A percentile compares a stretch with the other conserved stretches of the same genome.
Conservation (phyloP, 2,329 filamentous ascomycete genomes). For the Magnaporthales sp. region DNA sequence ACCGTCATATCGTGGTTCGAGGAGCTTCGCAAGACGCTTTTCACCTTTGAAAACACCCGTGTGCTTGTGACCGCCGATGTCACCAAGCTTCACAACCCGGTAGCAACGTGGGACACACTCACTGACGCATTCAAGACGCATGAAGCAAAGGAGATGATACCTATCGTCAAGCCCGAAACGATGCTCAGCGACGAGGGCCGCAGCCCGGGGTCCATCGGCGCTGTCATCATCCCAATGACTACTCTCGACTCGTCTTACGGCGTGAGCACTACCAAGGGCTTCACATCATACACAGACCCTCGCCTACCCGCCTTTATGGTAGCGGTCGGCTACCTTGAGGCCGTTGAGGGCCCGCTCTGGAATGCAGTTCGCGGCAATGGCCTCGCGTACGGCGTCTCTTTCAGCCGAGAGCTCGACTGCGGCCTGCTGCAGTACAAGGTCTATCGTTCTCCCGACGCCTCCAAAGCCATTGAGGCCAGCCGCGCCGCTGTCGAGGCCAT, state of each 20-base stretch:
- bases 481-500: conserved; percentile 68
- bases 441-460: conserved; percentile 83
- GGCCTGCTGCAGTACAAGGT: conserved; percentile 78
- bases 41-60: conserved; percentile 78
- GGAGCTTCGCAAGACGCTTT: conserved; percentile 64
- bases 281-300: conserved; percentile 67
- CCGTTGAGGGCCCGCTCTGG: conserved; percentile 92
- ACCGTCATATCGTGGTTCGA: conserved; percentile 71
- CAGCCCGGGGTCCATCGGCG: conserved; percentile 63
- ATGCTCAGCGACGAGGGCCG: conserved; percentile 70
- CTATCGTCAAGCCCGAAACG: conserved; percentile 60
- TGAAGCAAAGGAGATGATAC: conserved; percentile 45
- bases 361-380: conserved; percentile 86
- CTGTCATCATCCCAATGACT: conserved; percentile 80
- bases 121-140: conserved; percentile 38
- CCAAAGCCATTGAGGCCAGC: conserved; percentile 74
- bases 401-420: conserved; percentile 67
- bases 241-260: conserved; percentile 89
- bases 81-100: conserved; percentile 61
- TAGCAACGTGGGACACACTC: conserved; percentile 69
- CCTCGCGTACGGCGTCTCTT: conserved; percentile 81
- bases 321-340: conserved; percentile 82
- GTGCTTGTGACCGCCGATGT: conserved; percentile 78
- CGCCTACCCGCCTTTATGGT: conserved; percentile 78
- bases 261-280: conserved; percentile 64